Evolutionary conservation across 345 rosid genomes (phyloP).

Genomic region (Aquilaria sinensis): DNA sequence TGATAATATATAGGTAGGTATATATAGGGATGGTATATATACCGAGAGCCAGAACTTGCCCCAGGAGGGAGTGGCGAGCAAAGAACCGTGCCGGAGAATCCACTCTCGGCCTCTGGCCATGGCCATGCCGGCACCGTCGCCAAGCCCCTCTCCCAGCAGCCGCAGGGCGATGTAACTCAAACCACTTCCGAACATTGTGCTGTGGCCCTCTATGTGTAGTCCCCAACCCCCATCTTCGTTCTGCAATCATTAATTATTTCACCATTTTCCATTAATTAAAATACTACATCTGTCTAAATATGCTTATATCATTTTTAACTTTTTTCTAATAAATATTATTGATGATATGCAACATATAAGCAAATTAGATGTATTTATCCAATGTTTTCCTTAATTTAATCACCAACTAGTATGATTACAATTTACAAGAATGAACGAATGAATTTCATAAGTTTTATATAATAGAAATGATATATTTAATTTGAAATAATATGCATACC

Average conservation of each 20-base stretch:
- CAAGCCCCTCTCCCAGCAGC: slow-evolving; percentile 45
- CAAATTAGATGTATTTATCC: no score
- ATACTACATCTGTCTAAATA: no score
- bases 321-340: no score
- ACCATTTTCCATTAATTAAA: no score
- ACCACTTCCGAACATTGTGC: slow-evolving; percentile 55
- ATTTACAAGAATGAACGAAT: no score
- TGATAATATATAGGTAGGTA: neutral
- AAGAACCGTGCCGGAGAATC: slow-evolving; percentile 67
- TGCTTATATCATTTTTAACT: no score
- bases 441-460: no score
- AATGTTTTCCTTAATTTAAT: no score
- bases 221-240: slow-evolving; percentile 82
- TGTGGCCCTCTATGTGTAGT: slow-evolving; percentile 51
- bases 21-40: neutral
- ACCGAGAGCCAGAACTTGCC: slow-evolving; percentile 66
- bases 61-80: slow-evolving; percentile 47
- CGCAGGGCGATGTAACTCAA: slow-evolving; percentile 52
- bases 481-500: no score
- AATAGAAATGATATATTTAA: no score
- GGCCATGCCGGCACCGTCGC: slow-evolving; percentile 33
- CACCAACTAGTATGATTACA: no score
- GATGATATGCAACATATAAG: no score
- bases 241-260: slow-evolving; percentile 17
- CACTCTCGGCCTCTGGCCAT: slow-evolving; percentile 41